Evolutionary conservation across 768 basidiomycete species (phyloP).

Genomic region (Leccinum olivaceopallidum): DNA sequence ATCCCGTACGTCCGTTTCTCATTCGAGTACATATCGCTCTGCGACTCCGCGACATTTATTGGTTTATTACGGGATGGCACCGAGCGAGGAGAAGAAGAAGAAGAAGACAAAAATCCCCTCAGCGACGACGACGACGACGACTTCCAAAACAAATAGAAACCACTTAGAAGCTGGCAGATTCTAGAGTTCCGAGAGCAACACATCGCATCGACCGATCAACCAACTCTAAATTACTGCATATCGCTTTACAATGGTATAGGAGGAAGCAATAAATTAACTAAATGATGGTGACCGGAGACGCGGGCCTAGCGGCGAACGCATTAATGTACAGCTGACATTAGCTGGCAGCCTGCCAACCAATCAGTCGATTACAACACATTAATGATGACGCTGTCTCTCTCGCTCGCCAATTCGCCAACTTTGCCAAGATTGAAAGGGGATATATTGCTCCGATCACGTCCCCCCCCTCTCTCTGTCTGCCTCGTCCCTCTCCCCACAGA

Average conservation of each 20-base stretch:
- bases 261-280: neutral
- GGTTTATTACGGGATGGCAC: neutral
- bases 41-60: neutral
- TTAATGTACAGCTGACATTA: neutral
- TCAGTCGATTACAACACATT: neutral
- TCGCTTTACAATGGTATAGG: neutral
- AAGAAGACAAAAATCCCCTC: neutral
- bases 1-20: neutral
- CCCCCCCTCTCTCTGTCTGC: neutral
- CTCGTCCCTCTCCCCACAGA: neutral
- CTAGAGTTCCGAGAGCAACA: too few relatives aligned
- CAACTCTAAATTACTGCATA: neutral
- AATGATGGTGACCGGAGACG: neutral
- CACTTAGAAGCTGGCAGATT: neutral
- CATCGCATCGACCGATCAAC: neutral
- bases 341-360: neutral
- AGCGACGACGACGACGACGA: neutral
- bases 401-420: neutral
- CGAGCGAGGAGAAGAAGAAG: neutral
- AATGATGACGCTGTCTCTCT: neutral
- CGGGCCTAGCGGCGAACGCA: neutral
- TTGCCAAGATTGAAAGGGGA: neutral
- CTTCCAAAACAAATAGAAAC: neutral
- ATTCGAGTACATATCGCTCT: neutral
- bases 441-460: neutral